Evolutionary conservation across 2,329 filamentous ascomycete species (phyloP).

Genomic region (Stagonosporopsis tanaceti): DNA sequence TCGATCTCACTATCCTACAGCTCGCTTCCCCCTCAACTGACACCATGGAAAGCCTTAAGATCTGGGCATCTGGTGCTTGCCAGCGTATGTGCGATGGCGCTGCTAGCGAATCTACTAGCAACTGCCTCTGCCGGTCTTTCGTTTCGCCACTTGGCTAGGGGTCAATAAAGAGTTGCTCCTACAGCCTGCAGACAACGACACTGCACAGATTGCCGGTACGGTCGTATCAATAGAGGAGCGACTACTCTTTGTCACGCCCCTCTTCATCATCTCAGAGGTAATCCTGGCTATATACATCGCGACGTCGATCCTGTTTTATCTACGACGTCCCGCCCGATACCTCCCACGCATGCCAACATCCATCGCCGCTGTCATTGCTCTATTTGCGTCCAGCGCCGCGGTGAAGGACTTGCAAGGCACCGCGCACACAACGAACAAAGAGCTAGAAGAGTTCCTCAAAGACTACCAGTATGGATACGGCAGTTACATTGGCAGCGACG

Average conservation of each 20-base stretch:
- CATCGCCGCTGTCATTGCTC: constrained; percentile 57
- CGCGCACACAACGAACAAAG: constrained; percentile 13
- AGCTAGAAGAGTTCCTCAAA: constrained; percentile 21
- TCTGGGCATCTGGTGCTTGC: constrained; percentile 55
- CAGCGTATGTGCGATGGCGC: constrained; percentile 55
- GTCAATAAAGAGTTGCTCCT: constrained; percentile 54
- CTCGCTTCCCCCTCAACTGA: too few species aligned
- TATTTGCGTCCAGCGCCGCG: constrained; percentile 57
- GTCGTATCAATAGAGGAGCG: constrained; percentile 49
- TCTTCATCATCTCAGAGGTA: constrained; percentile 54
- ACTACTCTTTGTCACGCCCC: constrained; percentile 57
- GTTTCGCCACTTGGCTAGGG: constrained; percentile 54
- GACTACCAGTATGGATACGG: constrained; percentile 56
- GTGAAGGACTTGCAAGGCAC: constrained; percentile 44
- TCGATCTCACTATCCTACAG: too few species aligned
- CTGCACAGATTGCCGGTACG: too few species aligned
- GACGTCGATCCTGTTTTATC: constrained; percentile 55
- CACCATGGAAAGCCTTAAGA: too few species aligned
- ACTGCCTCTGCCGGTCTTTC: constrained; percentile 60
- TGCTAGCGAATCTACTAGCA: constrained; percentile 62
- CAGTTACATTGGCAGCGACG: constrained; percentile 56
- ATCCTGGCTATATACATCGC: constrained; percentile 56
- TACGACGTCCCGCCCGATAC: constrained; percentile 49
- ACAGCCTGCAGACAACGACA: too few species aligned
- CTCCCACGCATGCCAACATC: constrained; percentile 60